Conservation (phyloP, 2,329 filamentous ascomycete genomes). For the Colletotrichum navitas region DNA sequence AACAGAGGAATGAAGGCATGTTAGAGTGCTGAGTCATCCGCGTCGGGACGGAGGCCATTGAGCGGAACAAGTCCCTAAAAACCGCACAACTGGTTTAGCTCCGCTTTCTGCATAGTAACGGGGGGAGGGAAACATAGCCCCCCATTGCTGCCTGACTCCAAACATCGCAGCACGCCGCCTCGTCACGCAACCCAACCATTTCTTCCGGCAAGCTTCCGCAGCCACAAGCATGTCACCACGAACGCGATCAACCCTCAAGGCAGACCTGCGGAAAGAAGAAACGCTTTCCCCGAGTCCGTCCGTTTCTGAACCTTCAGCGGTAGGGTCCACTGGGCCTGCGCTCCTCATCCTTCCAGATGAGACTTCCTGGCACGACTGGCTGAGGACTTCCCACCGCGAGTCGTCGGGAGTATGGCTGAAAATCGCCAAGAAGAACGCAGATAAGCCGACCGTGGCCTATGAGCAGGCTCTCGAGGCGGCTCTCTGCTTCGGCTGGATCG, state of each 20-base stretch:
- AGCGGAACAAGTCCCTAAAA: neutral
- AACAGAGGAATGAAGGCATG: neutral
- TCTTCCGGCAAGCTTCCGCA: neutral
- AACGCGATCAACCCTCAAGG: slow-evolving; percentile 4
- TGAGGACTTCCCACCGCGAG: slow-evolving; percentile 51
- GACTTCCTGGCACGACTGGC: slow-evolving; percentile 53
- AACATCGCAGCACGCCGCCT: neutral
- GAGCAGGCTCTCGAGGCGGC: slow-evolving; percentile 67
- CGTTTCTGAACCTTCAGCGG: neutral
- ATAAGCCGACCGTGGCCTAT: slow-evolving; percentile 60
- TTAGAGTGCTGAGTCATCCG: neutral
- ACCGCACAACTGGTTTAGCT: neutral
- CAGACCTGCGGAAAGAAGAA: neutral
- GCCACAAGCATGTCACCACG: neutral
- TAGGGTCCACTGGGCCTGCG: slow-evolving; percentile 8
- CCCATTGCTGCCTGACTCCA: neutral
- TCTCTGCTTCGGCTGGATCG: slow-evolving; percentile 74
- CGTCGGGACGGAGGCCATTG: neutral
- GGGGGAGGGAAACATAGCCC: no score
- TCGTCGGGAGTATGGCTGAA: slow-evolving; percentile 60
- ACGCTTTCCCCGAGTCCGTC: no score
- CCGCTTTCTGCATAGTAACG: neutral
- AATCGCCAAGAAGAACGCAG: slow-evolving; percentile 61
- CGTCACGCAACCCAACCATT: neutral
- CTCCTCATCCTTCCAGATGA: slow-evolving; percentile 48